Percentiles rank a stretch among this genome's conserved stretches.
phyloP scores from a whole-genome alignment of 2,329 filamentous ascomycete genomes.

The Phialophora tarda region DNA sequence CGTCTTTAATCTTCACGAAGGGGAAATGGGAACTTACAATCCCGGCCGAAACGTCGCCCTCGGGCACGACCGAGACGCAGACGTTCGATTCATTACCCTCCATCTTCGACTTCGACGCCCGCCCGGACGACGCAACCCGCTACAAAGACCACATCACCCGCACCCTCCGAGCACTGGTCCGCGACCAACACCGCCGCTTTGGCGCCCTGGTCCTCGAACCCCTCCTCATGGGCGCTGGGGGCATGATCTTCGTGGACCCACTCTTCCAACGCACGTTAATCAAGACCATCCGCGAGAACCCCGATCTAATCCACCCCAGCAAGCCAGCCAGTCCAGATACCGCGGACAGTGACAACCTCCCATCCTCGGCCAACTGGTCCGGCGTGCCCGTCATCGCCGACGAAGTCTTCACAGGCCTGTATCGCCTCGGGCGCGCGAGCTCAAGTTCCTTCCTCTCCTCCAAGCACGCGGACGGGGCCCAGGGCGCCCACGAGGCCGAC shows the following conservation, averaged over 20 bases:
- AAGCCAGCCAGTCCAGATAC: neutral
- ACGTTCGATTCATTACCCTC: constrained; percentile 58
- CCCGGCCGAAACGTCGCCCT: constrained; percentile 22
- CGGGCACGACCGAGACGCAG: constrained; percentile 38
- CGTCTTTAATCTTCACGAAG: constrained; percentile 68
- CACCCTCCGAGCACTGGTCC: constrained; percentile 60
- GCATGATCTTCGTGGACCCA: constrained; percentile 84
- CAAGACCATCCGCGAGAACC: constrained; percentile 66
- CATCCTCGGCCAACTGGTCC: constrained; percentile 59
- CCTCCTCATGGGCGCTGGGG: constrained; percentile 78
- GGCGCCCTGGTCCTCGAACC: constrained; percentile 82
- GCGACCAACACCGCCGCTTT: constrained; percentile 66
- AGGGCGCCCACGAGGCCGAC: neutral
- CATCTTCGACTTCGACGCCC: constrained; percentile 64
- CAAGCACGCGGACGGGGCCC: neutral
- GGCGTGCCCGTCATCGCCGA: constrained; percentile 82
- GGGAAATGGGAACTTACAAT: constrained; percentile 63
- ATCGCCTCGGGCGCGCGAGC: constrained; percentile 75
- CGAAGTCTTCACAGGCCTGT: constrained; percentile 86
- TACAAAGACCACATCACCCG: constrained; percentile 67
- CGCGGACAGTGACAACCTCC: neutral
- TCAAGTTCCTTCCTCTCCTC: constrained; percentile 68
- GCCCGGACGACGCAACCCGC: constrained; percentile 54
- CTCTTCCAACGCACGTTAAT: constrained; percentile 78
- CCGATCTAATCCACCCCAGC: constrained; percentile 58